Evolutionary conservation across 768 basidiomycete species (phyloP).

Genomic region (Hygrophorus russula): DNA sequence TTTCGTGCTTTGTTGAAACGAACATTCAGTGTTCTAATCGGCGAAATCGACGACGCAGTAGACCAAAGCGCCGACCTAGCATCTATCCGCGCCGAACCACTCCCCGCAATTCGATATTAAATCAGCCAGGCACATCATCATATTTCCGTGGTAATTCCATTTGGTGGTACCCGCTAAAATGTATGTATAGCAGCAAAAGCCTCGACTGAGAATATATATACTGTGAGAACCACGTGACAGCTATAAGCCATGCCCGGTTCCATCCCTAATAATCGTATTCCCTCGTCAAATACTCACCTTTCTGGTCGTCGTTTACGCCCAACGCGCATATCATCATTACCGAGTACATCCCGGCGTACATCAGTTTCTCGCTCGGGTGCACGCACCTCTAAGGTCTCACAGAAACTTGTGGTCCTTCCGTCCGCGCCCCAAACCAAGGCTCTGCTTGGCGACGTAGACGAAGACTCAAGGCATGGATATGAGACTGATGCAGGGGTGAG

Average conservation of each 20-base stretch:
- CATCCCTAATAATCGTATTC: background rate
- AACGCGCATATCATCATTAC: background rate
- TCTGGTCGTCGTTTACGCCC: background rate
- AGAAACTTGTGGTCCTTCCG: slow-evolving; percentile 83
- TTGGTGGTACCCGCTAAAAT: slow-evolving; percentile 6
- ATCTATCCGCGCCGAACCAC: slow-evolving; percentile 78
- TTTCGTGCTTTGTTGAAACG: slow-evolving; percentile 5
- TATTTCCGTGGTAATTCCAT: background rate
- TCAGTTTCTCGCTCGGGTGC: slow-evolving; percentile 28
- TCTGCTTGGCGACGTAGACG: slow-evolving; percentile 31
- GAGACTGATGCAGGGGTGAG: slow-evolving; percentile 57
- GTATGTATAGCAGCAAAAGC: slow-evolving; percentile 7
- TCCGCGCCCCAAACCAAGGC: slow-evolving; percentile 84
- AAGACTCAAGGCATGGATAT: slow-evolving; percentile 46
- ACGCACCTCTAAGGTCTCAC: slow-evolving; percentile 83
- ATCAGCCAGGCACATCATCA: background rate
- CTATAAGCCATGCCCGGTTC: background rate
- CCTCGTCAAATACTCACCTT: background rate
- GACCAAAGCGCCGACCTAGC: slow-evolving; percentile 68
- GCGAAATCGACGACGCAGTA: slow-evolving; percentile 75
- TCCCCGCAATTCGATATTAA: slow-evolving; percentile 72
- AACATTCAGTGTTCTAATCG: slow-evolving; percentile 54
- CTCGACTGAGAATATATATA: too few relatives aligned
- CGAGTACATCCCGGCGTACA: slow-evolving; percentile 17
- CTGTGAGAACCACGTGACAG: too few relatives aligned